Percentiles rank a stretch among this genome's conserved stretches.
Evolutionary conservation across 2,329 filamentous ascomycete species (phyloP).

Genomic region (Calonectria honghensis): DNA sequence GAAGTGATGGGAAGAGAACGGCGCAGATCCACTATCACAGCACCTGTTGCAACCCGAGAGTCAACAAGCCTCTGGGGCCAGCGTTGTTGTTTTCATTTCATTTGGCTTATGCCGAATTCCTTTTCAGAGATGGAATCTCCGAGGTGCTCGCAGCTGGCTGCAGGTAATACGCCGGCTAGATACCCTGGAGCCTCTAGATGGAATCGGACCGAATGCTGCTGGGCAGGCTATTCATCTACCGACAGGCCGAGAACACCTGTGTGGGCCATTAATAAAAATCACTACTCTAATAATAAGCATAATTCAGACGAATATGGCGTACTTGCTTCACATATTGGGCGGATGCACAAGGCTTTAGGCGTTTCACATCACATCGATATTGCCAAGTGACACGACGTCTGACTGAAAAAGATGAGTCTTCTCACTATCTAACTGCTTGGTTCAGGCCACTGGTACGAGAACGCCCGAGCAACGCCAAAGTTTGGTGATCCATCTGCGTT

Average conservation of each 20-base stretch:
- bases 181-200: neutral
- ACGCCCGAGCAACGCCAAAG: slow-evolving; percentile 64
- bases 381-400: neutral
- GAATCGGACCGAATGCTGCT: neutral
- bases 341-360: too few species aligned
- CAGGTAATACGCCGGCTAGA: neutral
- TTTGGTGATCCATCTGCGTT: slow-evolving; percentile 71
- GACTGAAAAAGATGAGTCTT: too few species aligned
- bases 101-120: slow-evolving; percentile 49
- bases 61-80: slow-evolving; percentile 43
- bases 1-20: neutral
- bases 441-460: slow-evolving; percentile 50
- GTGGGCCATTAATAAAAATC: neutral
- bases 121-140: slow-evolving; percentile 54
- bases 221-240: too few species aligned
- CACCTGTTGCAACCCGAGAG: slow-evolving; percentile 53
- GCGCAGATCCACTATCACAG: slow-evolving; percentile 51
- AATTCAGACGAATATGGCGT: neutral
- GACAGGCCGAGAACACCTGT: too few species aligned
- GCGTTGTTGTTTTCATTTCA: slow-evolving; percentile 51
- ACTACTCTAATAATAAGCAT: neutral
- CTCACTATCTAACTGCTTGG: slow-evolving; percentile 19
- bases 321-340: neutral
- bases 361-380: neutral
- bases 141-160: slow-evolving; percentile 43